These are phyloP conservation scores for Zymoseptoria pseudotritici DNA, from an alignment of 2,329 filamentous ascomycete genomes.

Conservation along the genomic window DNA sequence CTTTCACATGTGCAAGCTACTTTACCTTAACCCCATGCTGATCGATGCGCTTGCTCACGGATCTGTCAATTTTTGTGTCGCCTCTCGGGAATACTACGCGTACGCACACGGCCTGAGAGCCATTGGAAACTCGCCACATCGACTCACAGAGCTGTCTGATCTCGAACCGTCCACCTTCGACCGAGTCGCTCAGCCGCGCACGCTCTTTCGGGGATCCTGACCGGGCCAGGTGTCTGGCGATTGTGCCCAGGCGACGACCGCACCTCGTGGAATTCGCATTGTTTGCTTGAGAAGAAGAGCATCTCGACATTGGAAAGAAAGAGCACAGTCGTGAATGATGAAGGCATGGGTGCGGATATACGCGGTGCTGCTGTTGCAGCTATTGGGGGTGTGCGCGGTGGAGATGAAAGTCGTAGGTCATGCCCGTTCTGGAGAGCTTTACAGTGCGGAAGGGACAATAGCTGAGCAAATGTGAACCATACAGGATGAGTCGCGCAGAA, in stretches of 20 bases:
- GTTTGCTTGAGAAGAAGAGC: not conserved
- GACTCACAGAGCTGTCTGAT: not conserved
- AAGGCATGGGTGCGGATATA: conserved; percentile 23
- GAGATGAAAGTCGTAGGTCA: conserved; percentile 28
- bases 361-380: conserved; percentile 24
- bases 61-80: not conserved
- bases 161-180: not conserved
- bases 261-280: not conserved
- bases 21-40: not conserved
- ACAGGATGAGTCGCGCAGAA: conserved; percentile 67
- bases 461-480: conserved; percentile 4
- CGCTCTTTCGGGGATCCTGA: not conserved
- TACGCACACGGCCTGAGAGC: not conserved
- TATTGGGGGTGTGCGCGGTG: conserved; percentile 20
- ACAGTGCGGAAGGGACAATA: not conserved
- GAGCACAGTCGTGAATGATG: conserved; percentile 16
- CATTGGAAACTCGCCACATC: not conserved
- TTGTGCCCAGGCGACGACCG: not conserved
- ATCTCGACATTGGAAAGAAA: not conserved
- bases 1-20: too few relatives aligned
- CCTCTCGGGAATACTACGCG: not conserved
- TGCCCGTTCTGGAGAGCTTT: not conserved
- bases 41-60: not conserved
- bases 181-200: not conserved
- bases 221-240: not conserved